A percentile compares a stretch with the other conserved stretches of the same genome.
Conservation (phyloP, 495 filamentous ascomycete species). For the Apiosordaria backusii region DNA sequence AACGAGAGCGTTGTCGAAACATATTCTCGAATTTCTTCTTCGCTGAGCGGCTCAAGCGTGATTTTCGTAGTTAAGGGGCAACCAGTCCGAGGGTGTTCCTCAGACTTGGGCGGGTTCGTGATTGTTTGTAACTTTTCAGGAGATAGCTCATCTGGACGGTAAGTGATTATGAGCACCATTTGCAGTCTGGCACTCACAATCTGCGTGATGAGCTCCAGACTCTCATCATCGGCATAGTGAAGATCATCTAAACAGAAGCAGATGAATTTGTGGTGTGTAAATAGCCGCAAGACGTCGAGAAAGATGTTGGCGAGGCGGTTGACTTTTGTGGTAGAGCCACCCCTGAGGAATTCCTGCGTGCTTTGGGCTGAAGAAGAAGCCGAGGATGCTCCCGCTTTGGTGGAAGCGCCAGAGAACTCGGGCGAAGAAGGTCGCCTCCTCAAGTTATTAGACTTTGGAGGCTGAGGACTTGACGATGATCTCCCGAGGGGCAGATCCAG, state of each 20-base stretch:
- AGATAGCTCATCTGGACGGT: constrained; percentile 52
- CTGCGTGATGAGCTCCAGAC: constrained; percentile 70
- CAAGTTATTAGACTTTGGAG: constrained; percentile 17
- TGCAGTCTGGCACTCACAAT: constrained; percentile 70
- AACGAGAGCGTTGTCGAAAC: constrained; percentile 69
- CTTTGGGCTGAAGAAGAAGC: constrained; percentile 42
- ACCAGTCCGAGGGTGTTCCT: constrained; percentile 42
- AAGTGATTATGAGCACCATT: constrained; percentile 71
- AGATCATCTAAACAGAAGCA: constrained; percentile 82
- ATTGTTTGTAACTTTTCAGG: constrained; percentile 46
- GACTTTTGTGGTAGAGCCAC: constrained; percentile 65
- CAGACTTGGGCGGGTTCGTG: constrained; percentile 44
- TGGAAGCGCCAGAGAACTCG: constrained; percentile 28
- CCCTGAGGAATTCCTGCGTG: constrained; percentile 67
- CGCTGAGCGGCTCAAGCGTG: constrained; percentile 60
- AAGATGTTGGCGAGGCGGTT: constrained; percentile 80
- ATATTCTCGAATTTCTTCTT: constrained; percentile 72
- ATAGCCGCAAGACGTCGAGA: constrained; percentile 73
- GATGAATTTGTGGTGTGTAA: constrained; percentile 74
- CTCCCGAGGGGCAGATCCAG: constrained; percentile 23
- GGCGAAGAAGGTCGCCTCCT: constrained; percentile 44
- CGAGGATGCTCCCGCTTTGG: constrained; percentile 9
- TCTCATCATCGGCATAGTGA: constrained; percentile 84
- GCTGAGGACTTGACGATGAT: constrained; percentile 25
- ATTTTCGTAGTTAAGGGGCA: constrained; percentile 60